These are phyloP conservation scores for Ambrosia hybrid DNA, from an alignment of 140 eudicot species.

Conservation along the genomic window DNA sequence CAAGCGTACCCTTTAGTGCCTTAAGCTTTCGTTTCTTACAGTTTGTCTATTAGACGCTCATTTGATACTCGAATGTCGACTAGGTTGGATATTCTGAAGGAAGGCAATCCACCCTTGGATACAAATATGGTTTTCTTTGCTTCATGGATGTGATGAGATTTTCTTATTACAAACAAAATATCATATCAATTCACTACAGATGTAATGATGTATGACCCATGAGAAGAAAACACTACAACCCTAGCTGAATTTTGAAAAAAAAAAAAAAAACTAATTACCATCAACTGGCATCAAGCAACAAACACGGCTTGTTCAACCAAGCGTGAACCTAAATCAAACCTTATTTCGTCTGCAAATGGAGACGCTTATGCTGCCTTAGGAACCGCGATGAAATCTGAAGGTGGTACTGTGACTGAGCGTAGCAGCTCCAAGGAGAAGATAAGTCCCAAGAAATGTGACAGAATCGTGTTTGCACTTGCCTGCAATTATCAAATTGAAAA, in stretches of 20 bases:
- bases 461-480: slow-evolving; percentile 89
- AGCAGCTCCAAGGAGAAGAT: slow-evolving; percentile 70
- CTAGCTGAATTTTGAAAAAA: not conserved
- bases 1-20: too few species aligned
- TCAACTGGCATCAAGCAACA: not conserved
- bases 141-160: not conserved
- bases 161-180: slow-evolving; percentile 9
- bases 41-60: too few species aligned
- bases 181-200: not conserved
- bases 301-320: slow-evolving; percentile 3
- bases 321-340: slow-evolving; percentile 1
- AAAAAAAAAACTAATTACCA: not conserved
- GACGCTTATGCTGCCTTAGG: slow-evolving; percentile 7
- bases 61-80: too few species aligned
- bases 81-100: too few species aligned
- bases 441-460: slow-evolving; percentile 84
- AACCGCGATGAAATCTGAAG: slow-evolving; percentile 48
- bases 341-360: slow-evolving; percentile 4
- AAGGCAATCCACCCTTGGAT: too few species aligned
- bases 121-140: too few species aligned
- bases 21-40: too few species aligned
- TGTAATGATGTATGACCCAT: not conserved
- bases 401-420: slow-evolving; percentile 76
- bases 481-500: slow-evolving; percentile 20
- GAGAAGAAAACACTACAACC: slow-evolving; percentile 9